A percentile compares a stretch with the other conserved stretches of the same genome.
phyloP scores from a whole-genome alignment of 78 protist species.

The Dictyostelium discoideum region DNA sequence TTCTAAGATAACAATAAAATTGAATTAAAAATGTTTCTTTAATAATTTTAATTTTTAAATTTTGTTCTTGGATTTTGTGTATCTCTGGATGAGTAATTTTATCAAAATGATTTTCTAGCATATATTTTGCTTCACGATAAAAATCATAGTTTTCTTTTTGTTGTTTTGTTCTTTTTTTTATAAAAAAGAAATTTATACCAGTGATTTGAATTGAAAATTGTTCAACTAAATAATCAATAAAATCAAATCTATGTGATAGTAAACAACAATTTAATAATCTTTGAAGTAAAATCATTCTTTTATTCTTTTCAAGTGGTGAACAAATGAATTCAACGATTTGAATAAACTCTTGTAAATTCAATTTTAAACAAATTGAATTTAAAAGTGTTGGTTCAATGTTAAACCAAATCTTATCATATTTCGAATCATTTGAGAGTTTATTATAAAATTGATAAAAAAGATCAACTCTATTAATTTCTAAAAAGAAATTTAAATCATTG shows the following conservation, averaged over 20 bases:
- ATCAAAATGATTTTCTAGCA: background rate
- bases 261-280: background rate
- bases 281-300: background rate
- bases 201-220: background rate
- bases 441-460: background rate
- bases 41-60: background rate
- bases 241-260: background rate
- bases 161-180: background rate
- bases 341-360: background rate
- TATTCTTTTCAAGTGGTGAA: background rate
- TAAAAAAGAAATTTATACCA: background rate
- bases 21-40: background rate
- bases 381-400: background rate
- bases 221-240: background rate
- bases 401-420: background rate
- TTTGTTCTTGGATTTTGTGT: background rate
- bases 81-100: background rate
- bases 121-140: background rate
- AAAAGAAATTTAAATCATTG: background rate
- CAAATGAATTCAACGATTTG: background rate
- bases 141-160: background rate
- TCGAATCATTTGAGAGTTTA: background rate
- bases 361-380: background rate
- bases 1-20: background rate
- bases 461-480: background rate